Evolutionary conservation across 495 filamentous ascomycete species (phyloP).

Genomic region (Poronia punctata): DNA sequence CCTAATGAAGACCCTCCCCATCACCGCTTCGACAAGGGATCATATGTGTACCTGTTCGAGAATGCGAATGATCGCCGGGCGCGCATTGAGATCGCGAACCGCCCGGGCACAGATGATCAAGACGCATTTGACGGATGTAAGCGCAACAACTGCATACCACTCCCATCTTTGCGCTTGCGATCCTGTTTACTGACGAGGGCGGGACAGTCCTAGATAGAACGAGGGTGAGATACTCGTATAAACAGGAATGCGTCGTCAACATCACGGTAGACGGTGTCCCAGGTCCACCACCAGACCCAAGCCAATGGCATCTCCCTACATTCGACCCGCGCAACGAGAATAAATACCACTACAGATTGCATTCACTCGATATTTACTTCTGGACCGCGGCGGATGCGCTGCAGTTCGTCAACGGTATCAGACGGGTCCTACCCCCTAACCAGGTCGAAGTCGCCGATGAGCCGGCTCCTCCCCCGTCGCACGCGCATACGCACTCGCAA

Average conservation of each 20-base stretch:
- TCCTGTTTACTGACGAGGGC: neutral
- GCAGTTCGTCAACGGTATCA: conserved; percentile 60
- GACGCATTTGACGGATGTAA: conserved; percentile 82
- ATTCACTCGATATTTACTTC: conserved; percentile 85
- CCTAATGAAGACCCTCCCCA: conserved; percentile 64
- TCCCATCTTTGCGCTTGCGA: neutral
- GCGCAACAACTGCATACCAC: conserved; percentile 17
- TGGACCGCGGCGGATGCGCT: conserved; percentile 72
- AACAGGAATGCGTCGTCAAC: conserved; percentile 70
- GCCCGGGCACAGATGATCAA: conserved; percentile 77
- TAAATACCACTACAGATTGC: conserved; percentile 66
- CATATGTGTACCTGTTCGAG: conserved; percentile 82
- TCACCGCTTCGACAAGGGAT: conserved; percentile 84
- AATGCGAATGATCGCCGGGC: conserved; percentile 59
- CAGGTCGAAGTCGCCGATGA: conserved; percentile 56
- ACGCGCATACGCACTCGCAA: conserved; percentile 25
- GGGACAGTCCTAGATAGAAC: conserved; percentile 54
- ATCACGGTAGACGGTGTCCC: conserved; percentile 59
- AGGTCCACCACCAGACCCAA: conserved; percentile 27
- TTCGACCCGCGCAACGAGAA: conserved; percentile 61
- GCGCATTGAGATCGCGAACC: conserved; percentile 80
- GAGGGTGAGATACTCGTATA: conserved; percentile 65
- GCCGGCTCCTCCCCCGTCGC: conserved; percentile 38
- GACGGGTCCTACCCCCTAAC: conserved; percentile 49
- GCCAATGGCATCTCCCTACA: conserved; percentile 73